phyloP scores from a whole-genome alignment of 305 asterid species.

The Andrographis paniculata region DNA sequence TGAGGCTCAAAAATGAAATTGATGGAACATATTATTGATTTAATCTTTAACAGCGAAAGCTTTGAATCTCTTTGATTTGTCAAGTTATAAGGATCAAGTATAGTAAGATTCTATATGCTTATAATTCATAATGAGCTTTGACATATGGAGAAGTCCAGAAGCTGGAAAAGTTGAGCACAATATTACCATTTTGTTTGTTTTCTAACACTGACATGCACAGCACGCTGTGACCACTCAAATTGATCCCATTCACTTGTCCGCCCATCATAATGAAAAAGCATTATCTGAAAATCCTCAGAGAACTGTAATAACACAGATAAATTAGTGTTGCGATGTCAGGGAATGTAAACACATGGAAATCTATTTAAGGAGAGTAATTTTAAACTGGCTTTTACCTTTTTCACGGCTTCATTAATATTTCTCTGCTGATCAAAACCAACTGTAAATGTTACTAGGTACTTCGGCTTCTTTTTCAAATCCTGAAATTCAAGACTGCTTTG shows the following conservation, averaged over 20 bases:
- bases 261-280: constrained; percentile 89
- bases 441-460: constrained; percentile 74
- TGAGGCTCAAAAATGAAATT: too few relatives aligned
- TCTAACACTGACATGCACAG: constrained; percentile 65
- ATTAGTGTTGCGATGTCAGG: constrained; percentile 18
- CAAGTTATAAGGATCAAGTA: too few relatives aligned
- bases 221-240: constrained; percentile 77
- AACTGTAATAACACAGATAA: constrained; percentile 34
- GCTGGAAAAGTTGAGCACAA: constrained; percentile 10
- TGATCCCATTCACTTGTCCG: constrained; percentile 77
- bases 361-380: constrained; percentile 5
- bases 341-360: constrained; percentile 2
- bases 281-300: constrained; percentile 72
- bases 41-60: too few relatives aligned
- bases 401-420: constrained; percentile 57
- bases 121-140: too few relatives aligned
- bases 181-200: constrained; percentile 82
- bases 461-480: constrained; percentile 75
- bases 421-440: constrained; percentile 69
- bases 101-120: too few relatives aligned
- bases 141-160: constrained; percentile 13
- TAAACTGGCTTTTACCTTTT: constrained; percentile 42
- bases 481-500: constrained; percentile 30
- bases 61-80: too few relatives aligned
- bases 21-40: too few relatives aligned